Evolutionary conservation across 2,329 filamentous ascomycete species (phyloP).

Genomic region (Orbilia javanica): DNA sequence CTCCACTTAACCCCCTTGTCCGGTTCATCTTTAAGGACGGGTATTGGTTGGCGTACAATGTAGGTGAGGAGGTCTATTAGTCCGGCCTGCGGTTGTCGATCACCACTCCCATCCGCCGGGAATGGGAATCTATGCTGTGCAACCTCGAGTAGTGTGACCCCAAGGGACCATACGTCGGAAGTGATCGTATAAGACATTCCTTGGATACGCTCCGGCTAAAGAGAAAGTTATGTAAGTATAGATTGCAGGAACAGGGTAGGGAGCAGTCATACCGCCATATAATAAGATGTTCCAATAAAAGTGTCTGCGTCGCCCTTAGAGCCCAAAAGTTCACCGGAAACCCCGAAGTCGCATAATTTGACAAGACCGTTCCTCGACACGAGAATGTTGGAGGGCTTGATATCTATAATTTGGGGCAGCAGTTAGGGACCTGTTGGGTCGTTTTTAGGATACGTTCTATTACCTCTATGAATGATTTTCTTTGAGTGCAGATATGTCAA

Average conservation of each 20-base stretch:
- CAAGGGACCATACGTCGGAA: conserved; percentile 97
- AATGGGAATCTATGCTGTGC: conserved; percentile 98
- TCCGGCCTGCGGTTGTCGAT: conserved; percentile 81
- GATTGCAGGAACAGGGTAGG: neutral
- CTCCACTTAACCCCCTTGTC: conserved; percentile 92
- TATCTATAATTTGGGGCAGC: conserved; percentile 70
- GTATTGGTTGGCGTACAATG: conserved; percentile 94
- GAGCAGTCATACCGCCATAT: conserved; percentile 77
- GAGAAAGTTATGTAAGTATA: neutral
- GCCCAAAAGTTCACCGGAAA: conserved; percentile 90
- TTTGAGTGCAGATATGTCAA: conserved; percentile 94
- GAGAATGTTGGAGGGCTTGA: conserved; percentile 97
- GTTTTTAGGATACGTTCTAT: neutral
- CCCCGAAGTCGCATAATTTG: conserved; percentile 98
- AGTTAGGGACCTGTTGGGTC: neutral
- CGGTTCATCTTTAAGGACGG: conserved; percentile 94
- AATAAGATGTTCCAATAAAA: conserved; percentile 98
- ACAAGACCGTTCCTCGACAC: conserved; percentile 92
- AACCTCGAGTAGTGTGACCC: conserved; percentile 98
- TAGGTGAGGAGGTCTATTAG: conserved; percentile 96
- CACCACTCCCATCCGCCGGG: conserved; percentile 80
- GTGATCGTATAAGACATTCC: conserved; percentile 98
- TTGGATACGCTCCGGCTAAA: conserved; percentile 86
- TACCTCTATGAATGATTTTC: conserved; percentile 92
- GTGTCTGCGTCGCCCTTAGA: conserved; percentile 99